phyloP scores from a whole-genome alignment of 1,139 yeast genomes.

The Nakaseomyces glabratus region DNA sequence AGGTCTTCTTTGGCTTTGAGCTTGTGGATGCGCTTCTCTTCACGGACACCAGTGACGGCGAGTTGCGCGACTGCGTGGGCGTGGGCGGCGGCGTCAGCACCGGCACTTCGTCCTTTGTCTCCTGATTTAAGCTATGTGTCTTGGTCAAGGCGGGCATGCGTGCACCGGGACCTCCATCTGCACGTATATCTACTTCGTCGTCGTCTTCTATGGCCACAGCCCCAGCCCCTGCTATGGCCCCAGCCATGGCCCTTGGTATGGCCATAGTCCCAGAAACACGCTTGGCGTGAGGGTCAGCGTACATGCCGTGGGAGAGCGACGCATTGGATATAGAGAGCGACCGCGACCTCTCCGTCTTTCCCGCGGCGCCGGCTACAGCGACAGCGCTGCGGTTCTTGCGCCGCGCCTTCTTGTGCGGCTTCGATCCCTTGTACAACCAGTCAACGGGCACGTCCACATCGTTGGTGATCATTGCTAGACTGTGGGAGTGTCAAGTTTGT shows the following conservation, averaged over 20 bases:
- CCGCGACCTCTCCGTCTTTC: conserved; percentile 7
- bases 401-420: conserved; percentile 8
- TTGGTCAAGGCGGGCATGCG: no score
- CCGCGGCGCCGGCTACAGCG: not conserved
- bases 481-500: no score
- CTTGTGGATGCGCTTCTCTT: conserved; percentile 13
- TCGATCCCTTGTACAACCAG: conserved; percentile 29
- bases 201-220: conserved; percentile 8
- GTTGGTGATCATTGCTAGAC: conserved; percentile 2
- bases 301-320: conserved; percentile 5
- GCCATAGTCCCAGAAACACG: conserved; percentile 11
- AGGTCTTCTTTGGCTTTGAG: conserved; percentile 16
- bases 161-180: no score
- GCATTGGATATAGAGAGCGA: conserved; percentile 9
- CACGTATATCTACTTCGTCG: no score
- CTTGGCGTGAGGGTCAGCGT: conserved; percentile 10
- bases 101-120: no score
- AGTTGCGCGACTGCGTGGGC: no score
- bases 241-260: conserved; percentile 19
- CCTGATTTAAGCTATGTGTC: no score
- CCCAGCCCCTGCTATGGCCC: conserved; percentile 22
- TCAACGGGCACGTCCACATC: conserved; percentile 29
- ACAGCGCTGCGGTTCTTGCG: not conserved
- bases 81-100: no score
- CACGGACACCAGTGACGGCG: conserved; percentile 9